Evolutionary conservation across 2,329 filamentous ascomycete genomes (phyloP).

Genomic region (Alternaria sp.): DNA sequence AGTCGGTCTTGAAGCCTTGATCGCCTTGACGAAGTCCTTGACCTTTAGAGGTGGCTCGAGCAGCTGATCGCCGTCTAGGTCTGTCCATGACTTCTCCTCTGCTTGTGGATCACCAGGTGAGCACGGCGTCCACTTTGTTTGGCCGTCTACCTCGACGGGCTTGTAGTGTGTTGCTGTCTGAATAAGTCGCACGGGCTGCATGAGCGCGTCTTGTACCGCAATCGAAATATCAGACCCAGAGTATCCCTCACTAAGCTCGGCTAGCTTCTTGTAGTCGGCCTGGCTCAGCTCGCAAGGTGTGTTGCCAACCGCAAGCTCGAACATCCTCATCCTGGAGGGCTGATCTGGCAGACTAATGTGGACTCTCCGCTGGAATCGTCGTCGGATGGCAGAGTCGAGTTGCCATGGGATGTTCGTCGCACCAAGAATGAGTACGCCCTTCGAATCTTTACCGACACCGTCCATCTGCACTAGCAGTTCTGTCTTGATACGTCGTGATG

Average conservation of each 20-base stretch:
- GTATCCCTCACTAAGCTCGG: constrained; percentile 86
- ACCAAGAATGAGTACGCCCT: constrained; percentile 90
- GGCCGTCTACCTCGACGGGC: constrained; percentile 74
- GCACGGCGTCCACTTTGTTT: constrained; percentile 80
- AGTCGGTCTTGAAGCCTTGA: constrained; percentile 86
- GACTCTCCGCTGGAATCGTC: constrained; percentile 93
- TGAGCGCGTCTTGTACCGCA: constrained; percentile 92
- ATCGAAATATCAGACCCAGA: constrained; percentile 96
- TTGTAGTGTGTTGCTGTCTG: constrained; percentile 98
- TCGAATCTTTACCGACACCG: constrained; percentile 93
- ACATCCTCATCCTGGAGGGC: constrained; percentile 90
- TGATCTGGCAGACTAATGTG: constrained; percentile 92
- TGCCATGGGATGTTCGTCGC: constrained; percentile 99
- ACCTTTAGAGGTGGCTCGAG: constrained; percentile 84
- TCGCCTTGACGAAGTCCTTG: constrained; percentile 92
- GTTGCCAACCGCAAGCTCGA: constrained; percentile 90
- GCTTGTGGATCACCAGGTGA: constrained; percentile 88
- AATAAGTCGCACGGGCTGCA: constrained; percentile 97
- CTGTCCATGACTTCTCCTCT: constrained; percentile 92
- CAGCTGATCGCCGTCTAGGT: constrained; percentile 81
- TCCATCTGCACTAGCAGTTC: constrained; percentile 99
- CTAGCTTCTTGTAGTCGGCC: constrained; percentile 80
- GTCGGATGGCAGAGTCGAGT: constrained; percentile 91
- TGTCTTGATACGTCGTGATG: constrained; percentile 96
- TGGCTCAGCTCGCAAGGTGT: constrained; percentile 84